A percentile compares a stretch with the other conserved stretches of the same genome.
Evolutionary conservation across 495 filamentous ascomycete species (phyloP).

Genomic region (Hypoxylon intermedium): DNA sequence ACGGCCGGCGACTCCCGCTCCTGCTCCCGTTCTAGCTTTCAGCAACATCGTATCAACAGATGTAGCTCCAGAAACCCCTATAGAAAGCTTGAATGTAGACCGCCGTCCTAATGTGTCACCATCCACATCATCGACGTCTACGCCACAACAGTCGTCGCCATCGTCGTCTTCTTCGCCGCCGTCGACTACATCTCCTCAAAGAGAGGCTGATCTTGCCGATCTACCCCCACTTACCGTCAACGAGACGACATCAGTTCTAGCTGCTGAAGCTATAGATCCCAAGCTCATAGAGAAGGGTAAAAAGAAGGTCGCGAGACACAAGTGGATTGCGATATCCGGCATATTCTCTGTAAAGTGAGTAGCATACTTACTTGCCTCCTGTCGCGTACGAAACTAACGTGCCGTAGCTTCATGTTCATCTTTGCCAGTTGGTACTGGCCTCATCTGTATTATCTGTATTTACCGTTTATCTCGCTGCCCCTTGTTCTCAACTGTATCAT

Average conservation of each 20-base stretch:
- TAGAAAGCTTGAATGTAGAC: background rate
- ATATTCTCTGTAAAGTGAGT: conserved; percentile 34
- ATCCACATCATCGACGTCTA: background rate
- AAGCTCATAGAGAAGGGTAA: conserved; percentile 29
- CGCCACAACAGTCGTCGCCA: background rate
- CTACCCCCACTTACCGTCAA: conserved; percentile 31
- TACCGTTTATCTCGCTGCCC: conserved; percentile 38
- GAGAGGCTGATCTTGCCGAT: background rate
- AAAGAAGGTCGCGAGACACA: conserved; percentile 27
- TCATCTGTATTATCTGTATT: conserved; percentile 35
- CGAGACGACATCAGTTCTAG: conserved; percentile 19
- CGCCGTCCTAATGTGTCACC: background rate
- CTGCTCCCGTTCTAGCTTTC: conserved; percentile 4
- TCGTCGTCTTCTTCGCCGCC: background rate
- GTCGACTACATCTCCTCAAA: background rate
- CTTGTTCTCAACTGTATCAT: conserved; percentile 38
- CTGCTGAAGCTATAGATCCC: conserved; percentile 29
- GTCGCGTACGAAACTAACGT: background rate
- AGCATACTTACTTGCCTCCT: background rate
- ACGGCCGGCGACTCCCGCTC: background rate
- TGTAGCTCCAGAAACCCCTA: background rate
- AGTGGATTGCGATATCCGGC: conserved; percentile 23
- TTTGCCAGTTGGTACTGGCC: conserved; percentile 40
- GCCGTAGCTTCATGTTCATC: conserved; percentile 33
- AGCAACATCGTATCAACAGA: background rate